A percentile compares a stretch with the other conserved stretches of the same genome.
phyloP scores from a whole-genome alignment of 768 basidiomycete species.

The Lactifluus pinguis region DNA sequence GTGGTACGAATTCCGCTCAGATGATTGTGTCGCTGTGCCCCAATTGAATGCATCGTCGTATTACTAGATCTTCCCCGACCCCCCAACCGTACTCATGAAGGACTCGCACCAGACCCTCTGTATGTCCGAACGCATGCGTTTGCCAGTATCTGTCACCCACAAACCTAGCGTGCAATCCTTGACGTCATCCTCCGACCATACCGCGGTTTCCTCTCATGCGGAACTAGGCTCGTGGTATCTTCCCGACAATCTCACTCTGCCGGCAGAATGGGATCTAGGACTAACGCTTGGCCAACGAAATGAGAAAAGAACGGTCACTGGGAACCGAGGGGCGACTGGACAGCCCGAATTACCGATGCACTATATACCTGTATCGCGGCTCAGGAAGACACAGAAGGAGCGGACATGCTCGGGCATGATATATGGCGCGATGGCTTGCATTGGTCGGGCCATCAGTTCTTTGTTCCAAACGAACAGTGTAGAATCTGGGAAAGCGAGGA shows the following conservation, averaged over 20 bases:
- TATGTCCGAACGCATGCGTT: constrained; percentile 6
- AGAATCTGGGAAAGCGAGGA: neutral
- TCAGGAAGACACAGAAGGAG: constrained; percentile 11
- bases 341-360: constrained; percentile 14
- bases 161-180: constrained; percentile 14
- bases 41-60: neutral
- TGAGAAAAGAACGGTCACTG: neutral
- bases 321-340: neutral
- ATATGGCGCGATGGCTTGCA: constrained; percentile 6
- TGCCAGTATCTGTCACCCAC: constrained; percentile 7
- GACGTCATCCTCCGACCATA: neutral
- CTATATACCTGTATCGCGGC: constrained; percentile 4
- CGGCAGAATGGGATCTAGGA: constrained; percentile 10
- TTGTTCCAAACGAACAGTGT: constrained; percentile 1
- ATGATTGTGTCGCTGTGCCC: neutral
- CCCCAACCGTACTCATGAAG: constrained; percentile 16
- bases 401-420: constrained; percentile 13
- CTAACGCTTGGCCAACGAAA: neutral
- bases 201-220: constrained; percentile 8
- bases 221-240: constrained; percentile 14
- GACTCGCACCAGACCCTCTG: constrained; percentile 7
- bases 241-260: neutral
- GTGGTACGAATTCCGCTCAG: constrained; percentile 5
- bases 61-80: constrained; percentile 16
- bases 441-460: constrained; percentile 11